A percentile compares a stretch with the other conserved stretches of the same genome.
Evolutionary conservation across 2,329 filamentous ascomycete species (phyloP).

Genomic region (Fusarium sp.): DNA sequence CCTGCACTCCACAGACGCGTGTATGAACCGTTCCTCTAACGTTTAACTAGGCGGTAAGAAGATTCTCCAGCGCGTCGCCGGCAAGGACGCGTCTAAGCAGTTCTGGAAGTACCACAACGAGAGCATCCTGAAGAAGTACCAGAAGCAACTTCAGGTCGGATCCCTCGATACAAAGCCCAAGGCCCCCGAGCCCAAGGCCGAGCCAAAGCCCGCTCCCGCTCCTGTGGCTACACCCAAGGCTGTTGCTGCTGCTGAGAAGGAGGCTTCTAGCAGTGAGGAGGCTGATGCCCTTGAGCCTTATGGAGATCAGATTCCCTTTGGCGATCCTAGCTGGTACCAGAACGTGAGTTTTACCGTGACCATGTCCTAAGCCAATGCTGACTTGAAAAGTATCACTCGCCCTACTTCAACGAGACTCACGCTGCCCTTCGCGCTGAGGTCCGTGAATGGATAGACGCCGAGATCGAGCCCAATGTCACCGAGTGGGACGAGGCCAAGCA

Average conservation of each 20-base stretch:
- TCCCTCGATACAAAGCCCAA: conserved; percentile 90
- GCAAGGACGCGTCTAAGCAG: conserved; percentile 75
- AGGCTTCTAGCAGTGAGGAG: conserved; percentile 58
- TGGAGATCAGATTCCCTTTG: conserved; percentile 89
- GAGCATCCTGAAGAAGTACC: conserved; percentile 88
- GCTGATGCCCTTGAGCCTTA: conserved; percentile 84
- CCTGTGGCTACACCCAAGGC: conserved; percentile 50
- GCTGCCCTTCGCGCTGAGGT: conserved; percentile 91
- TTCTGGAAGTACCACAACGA: conserved; percentile 88
- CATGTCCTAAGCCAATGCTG: not conserved
- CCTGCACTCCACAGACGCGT: not conserved
- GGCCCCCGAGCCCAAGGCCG: conserved; percentile 85
- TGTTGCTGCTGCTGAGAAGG: conserved; percentile 56
- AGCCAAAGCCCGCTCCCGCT: conserved; percentile 60
- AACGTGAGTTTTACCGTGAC: conserved; percentile 69
- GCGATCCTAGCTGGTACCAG: conserved; percentile 95
- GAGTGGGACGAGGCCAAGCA: conserved; percentile 98
- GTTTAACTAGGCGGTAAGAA: conserved; percentile 67
- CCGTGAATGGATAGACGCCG: conserved; percentile 89
- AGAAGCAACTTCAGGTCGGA: conserved; percentile 80
- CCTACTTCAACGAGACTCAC: conserved; percentile 96
- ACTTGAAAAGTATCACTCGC: conserved; percentile 83
- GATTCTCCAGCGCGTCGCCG: conserved; percentile 72
- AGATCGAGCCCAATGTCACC: conserved; percentile 89
- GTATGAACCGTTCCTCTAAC: conserved; percentile 22